Percentiles rank a stretch among this genome's conserved stretches.
Evolutionary conservation across 2,329 filamentous ascomycete genomes (phyloP).

Genomic region (Colletotrichum zoysiae): DNA sequence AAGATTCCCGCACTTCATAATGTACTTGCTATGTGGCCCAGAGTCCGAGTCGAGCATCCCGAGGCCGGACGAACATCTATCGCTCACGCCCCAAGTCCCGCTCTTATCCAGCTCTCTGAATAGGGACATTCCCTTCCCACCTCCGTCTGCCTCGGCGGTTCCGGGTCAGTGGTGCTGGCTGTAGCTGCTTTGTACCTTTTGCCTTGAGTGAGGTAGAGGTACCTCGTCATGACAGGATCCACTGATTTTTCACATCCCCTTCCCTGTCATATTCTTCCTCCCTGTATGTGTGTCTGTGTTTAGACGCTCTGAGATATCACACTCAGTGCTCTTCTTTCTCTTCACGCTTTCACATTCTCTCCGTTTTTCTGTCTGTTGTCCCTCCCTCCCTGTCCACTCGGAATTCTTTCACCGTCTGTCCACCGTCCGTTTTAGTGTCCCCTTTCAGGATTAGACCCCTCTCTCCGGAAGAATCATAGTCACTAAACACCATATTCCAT

Average conservation of each 20-base stretch:
- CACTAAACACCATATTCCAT: neutral
- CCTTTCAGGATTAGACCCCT: constrained; percentile 9
- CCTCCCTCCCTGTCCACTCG: constrained; percentile 1
- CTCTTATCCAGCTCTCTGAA: constrained; percentile 23
- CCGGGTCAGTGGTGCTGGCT: constrained; percentile 22
- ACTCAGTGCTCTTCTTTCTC: constrained; percentile 1
- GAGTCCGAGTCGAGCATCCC: constrained; percentile 5
- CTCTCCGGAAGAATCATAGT: constrained; percentile 3
- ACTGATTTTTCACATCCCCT: constrained; percentile 18
- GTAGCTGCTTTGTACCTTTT: constrained; percentile 14
- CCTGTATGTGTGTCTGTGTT: neutral
- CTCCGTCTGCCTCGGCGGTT: constrained; percentile 15
- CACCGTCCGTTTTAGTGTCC: constrained; percentile 6
- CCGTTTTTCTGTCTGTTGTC: neutral
- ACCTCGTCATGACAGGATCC: constrained; percentile 17
- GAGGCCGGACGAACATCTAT: constrained; percentile 30
- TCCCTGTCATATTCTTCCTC: constrained; percentile 4
- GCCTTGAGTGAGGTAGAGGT: constrained; percentile 31
- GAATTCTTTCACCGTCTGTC: constrained; percentile 17
- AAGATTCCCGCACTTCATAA: constrained; percentile 32
- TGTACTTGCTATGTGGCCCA: constrained; percentile 20
- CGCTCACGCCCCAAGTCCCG: constrained; percentile 22
- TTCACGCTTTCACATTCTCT: constrained; percentile 7
- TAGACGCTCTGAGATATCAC: constrained; percentile 5
- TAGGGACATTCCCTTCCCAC: constrained; percentile 24